phyloP scores from a whole-genome alignment of 768 basidiomycete genomes.

The Lyophyllum decastes region DNA sequence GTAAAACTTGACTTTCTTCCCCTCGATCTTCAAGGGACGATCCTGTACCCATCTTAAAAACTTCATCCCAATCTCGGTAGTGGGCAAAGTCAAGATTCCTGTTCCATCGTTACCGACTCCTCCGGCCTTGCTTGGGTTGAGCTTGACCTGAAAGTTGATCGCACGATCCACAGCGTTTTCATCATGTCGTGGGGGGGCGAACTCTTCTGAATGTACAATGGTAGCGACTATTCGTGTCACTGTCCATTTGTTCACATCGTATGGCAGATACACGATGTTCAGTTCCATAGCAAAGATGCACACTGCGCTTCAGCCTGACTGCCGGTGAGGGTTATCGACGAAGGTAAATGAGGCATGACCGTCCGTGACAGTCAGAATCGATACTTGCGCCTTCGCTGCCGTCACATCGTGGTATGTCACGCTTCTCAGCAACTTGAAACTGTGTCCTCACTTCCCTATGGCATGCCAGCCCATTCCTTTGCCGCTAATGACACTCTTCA shows the following conservation, averaged over 20 bases:
- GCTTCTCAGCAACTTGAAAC: not conserved
- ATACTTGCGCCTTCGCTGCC: not conserved
- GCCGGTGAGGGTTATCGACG: conserved; percentile 6
- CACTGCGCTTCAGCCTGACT: not conserved
- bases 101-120: conserved; percentile 61
- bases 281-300: conserved; percentile 35
- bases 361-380: too few relatives aligned
- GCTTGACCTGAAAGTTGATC: conserved; percentile 62
- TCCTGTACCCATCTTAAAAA: conserved; percentile 47
- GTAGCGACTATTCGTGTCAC: conserved; percentile 56
- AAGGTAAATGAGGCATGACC: not conserved
- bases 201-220: conserved; percentile 58
- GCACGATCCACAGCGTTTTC: conserved; percentile 26
- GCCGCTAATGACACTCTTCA: not conserved
- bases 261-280: conserved; percentile 35
- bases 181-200: conserved; percentile 36
- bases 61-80: conserved; percentile 36
- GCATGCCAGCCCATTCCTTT: not conserved
- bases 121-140: conserved; percentile 48
- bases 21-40: conserved; percentile 41
- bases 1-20: conserved; percentile 41
- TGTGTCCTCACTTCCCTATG: not conserved
- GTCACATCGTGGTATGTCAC: not conserved
- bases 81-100: conserved; percentile 42
- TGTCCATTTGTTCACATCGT: conserved; percentile 50